These are phyloP conservation scores for Aspergillus melleus DNA, from an alignment of 2,329 filamentous ascomycete genomes.

Conservation along the genomic window DNA sequence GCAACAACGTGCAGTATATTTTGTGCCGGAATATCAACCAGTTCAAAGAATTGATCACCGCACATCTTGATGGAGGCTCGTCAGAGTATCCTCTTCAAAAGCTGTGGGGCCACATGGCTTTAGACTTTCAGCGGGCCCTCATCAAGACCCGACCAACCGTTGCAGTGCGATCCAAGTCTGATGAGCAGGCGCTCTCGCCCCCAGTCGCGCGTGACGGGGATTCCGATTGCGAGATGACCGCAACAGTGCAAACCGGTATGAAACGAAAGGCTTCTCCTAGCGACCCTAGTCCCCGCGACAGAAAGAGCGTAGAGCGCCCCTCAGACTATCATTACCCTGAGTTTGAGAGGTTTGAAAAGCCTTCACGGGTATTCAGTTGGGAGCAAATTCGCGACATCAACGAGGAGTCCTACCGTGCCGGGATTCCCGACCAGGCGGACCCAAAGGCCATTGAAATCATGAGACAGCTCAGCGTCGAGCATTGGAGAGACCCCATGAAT, in stretches of 20 bases:
- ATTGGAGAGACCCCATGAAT: slow-evolving; percentile 58
- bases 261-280: slow-evolving; percentile 24
- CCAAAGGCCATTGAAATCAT: slow-evolving; percentile 62
- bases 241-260: not conserved
- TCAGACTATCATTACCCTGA: slow-evolving; percentile 16
- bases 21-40: slow-evolving; percentile 60
- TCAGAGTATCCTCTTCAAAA: slow-evolving; percentile 43
- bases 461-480: slow-evolving; percentile 56
- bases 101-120: slow-evolving; percentile 47
- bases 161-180: slow-evolving; percentile 27
- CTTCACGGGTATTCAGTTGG: slow-evolving; percentile 28
- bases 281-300: slow-evolving; percentile 1
- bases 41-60: slow-evolving; percentile 57
- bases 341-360: slow-evolving; percentile 23
- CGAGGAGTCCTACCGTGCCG: slow-evolving; percentile 54
- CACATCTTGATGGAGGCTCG: slow-evolving; percentile 54
- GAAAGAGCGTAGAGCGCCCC: not conserved
- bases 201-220: slow-evolving; percentile 22
- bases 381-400: slow-evolving; percentile 56
- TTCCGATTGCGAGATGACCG: slow-evolving; percentile 28
- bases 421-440: slow-evolving; percentile 60
- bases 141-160: slow-evolving; percentile 43
- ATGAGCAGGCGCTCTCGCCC: slow-evolving; percentile 36
- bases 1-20: slow-evolving; percentile 63
- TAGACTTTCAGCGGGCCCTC: slow-evolving; percentile 53